Percentiles rank a stretch among this genome's conserved stretches.
These are phyloP conservation scores for Leccinum incarnatum DNA, from an alignment of 768 basidiomycete species.

Conservation along the genomic window DNA sequence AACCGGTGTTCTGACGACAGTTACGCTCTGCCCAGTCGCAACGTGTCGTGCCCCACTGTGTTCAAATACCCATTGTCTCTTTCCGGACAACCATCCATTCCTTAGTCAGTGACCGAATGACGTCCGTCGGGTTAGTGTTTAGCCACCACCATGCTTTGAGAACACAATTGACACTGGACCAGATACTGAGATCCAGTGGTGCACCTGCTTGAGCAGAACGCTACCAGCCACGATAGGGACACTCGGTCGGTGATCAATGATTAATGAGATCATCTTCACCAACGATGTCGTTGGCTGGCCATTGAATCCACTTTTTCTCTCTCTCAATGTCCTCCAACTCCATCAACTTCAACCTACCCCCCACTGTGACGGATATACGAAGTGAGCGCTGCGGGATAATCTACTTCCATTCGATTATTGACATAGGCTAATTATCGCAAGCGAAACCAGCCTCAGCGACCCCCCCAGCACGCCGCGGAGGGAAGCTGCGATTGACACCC, in stretches of 20 bases:
- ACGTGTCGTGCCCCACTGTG: neutral
- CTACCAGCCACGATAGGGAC: too few species aligned
- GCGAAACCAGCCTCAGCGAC: neutral
- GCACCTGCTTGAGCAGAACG: too few species aligned
- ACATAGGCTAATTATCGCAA: neutral
- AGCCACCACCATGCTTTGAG: neutral
- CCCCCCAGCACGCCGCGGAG: neutral
- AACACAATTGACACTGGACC: neutral
- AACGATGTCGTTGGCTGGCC: neutral
- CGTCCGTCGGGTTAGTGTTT: neutral
- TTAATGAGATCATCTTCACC: too few species aligned
- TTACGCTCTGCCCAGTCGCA: constrained; percentile 2
- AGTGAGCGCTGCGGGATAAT: neutral
- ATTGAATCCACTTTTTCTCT: neutral
- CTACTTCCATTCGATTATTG: neutral
- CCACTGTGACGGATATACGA: too few species aligned
- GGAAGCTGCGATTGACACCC: neutral
- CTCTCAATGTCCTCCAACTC: too few species aligned
- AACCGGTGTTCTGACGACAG: neutral
- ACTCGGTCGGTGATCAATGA: too few species aligned
- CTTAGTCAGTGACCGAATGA: neutral
- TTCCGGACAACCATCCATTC: neutral
- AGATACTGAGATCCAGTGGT: too few species aligned
- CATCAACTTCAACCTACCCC: too few species aligned
- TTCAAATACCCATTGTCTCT: neutral